Percentiles rank a stretch among this genome's conserved stretches.
These are phyloP conservation scores for Nyssa sinensis DNA, from an alignment of 148 eudicot species.

Conservation along the genomic window DNA sequence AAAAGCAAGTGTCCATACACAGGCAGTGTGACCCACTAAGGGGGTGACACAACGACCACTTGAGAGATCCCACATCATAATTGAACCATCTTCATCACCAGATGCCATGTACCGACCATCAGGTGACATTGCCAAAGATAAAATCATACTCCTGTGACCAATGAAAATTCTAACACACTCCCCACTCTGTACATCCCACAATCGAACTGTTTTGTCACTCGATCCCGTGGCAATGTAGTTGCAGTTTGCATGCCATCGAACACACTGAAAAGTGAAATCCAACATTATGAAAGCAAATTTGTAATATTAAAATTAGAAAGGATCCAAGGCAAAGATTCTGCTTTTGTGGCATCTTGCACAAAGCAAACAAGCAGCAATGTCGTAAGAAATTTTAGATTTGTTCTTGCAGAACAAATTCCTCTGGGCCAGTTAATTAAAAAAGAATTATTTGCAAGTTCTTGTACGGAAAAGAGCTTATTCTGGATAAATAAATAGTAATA, in stretches of 20 bases:
- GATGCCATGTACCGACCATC: slow-evolving; percentile 99
- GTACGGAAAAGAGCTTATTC: not conserved
- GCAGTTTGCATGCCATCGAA: slow-evolving; percentile 96
- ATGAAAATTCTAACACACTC: slow-evolving; percentile 92
- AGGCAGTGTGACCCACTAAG: slow-evolving; percentile 87
- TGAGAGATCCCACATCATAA: slow-evolving; percentile 99
- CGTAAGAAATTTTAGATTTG: not conserved
- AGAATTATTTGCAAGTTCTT: not conserved
- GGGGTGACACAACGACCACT: slow-evolving; percentile 91
- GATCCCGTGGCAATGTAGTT: slow-evolving; percentile 98
- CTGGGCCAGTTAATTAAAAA: not conserved
- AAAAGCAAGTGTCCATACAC: slow-evolving; percentile 93
- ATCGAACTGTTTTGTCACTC: slow-evolving; percentile 94
- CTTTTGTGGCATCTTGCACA: not conserved
- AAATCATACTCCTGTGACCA: slow-evolving; percentile 89
- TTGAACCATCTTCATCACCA: slow-evolving; percentile 95
- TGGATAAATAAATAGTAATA: not conserved
- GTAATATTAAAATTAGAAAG: not conserved
- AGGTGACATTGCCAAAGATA: slow-evolving; percentile 96
- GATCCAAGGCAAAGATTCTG: not conserved
- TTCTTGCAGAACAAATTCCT: not conserved
- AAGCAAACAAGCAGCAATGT: not conserved
- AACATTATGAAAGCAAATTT: not conserved
- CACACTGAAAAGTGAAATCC: slow-evolving; percentile 57
- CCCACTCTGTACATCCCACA: slow-evolving; percentile 96